phyloP scores from a whole-genome alignment of 768 basidiomycete genomes.

The Xerocomus potaroensis region DNA sequence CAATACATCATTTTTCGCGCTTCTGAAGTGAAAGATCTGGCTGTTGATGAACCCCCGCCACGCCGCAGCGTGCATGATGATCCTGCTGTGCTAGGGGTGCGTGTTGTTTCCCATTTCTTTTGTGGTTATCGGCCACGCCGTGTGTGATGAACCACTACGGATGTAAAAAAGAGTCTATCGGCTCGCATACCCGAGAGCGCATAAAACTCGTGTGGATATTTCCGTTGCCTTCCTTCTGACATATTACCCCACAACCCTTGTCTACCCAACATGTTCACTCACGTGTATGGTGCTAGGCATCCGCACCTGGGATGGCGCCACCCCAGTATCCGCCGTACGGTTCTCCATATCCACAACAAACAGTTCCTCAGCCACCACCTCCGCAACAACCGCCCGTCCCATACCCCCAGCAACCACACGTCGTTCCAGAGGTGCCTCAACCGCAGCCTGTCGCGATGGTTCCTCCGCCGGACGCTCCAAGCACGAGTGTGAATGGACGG shows the following conservation, averaged over 20 bases:
- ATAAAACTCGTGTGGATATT: conserved; percentile 44
- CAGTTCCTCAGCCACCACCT: conserved; percentile 29
- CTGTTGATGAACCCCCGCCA: conserved; percentile 65
- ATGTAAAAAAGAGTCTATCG: conserved; percentile 38
- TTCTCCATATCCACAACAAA: conserved; percentile 30
- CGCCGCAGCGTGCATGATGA: conserved; percentile 73
- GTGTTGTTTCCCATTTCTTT: conserved; percentile 28
- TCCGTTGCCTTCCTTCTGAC: conserved; percentile 65
- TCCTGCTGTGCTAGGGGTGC: conserved; percentile 77
- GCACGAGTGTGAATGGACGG: conserved; percentile 25
- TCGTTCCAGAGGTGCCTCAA: conserved; percentile 25
- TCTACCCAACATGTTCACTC: conserved; percentile 1
- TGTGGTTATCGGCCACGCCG: conserved; percentile 3
- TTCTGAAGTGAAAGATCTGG: conserved; percentile 85
- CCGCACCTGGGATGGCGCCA: conserved; percentile 39
- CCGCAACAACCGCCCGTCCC: conserved; percentile 28
- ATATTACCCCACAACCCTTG: neutral
- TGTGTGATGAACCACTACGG: conserved; percentile 43
- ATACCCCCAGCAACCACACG: conserved; percentile 25
- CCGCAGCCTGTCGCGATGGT: conserved; percentile 15
- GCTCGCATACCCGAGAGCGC: conserved; percentile 42
- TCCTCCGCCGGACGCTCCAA: conserved; percentile 23
- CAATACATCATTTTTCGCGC: conserved; percentile 90
- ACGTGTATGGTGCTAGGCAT: conserved; percentile 37
- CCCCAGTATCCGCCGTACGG: conserved; percentile 29